phyloP scores from a whole-genome alignment of 2,329 filamentous ascomycete species.

The Bretziella fagacearum region DNA sequence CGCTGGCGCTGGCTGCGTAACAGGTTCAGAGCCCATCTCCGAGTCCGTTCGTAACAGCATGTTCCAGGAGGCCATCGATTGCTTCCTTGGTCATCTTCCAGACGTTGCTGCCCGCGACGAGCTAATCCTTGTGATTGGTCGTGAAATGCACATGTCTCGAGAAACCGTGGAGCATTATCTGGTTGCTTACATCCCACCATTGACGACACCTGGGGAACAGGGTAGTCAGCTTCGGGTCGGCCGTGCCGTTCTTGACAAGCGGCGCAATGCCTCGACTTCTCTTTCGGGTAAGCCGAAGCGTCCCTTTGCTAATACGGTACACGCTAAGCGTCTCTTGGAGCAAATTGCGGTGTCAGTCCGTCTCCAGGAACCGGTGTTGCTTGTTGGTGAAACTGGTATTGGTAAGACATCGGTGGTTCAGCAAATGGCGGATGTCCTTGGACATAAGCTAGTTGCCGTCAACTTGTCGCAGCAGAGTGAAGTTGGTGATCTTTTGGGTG shows the following conservation, averaged over 20 bases:
- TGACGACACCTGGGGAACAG: slow-evolving; percentile 39
- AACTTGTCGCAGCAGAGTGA: slow-evolving; percentile 98
- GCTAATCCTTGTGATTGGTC: slow-evolving; percentile 56
- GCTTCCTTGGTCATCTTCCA: slow-evolving; percentile 69
- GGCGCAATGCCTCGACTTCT: slow-evolving; percentile 29
- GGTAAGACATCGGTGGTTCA: slow-evolving; percentile 96
- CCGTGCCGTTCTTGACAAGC: slow-evolving; percentile 45
- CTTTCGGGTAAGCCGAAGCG: slow-evolving; percentile 35
- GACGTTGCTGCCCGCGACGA: slow-evolving; percentile 41
- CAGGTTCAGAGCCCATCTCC: slow-evolving; percentile 51
- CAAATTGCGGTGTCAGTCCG: slow-evolving; percentile 71
- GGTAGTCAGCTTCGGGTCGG: slow-evolving; percentile 42
- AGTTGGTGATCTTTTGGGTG: slow-evolving; percentile 83
- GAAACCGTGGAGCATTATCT: slow-evolving; percentile 68
- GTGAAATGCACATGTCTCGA: slow-evolving; percentile 73
- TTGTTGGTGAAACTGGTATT: slow-evolving; percentile 98
- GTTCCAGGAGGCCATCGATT: slow-evolving; percentile 85
- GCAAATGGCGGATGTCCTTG: slow-evolving; percentile 68
- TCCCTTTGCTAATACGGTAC: slow-evolving; percentile 75
- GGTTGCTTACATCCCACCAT: slow-evolving; percentile 50
- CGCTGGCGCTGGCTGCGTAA: slow-evolving; percentile 40
- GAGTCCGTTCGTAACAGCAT: slow-evolving; percentile 63
- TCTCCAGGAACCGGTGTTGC: slow-evolving; percentile 70
- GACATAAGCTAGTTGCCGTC: slow-evolving; percentile 76
- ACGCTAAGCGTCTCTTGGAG: slow-evolving; percentile 72